phyloP scores from a whole-genome alignment of 306 rosid genomes.

The Begonia peltatifolia region DNA sequence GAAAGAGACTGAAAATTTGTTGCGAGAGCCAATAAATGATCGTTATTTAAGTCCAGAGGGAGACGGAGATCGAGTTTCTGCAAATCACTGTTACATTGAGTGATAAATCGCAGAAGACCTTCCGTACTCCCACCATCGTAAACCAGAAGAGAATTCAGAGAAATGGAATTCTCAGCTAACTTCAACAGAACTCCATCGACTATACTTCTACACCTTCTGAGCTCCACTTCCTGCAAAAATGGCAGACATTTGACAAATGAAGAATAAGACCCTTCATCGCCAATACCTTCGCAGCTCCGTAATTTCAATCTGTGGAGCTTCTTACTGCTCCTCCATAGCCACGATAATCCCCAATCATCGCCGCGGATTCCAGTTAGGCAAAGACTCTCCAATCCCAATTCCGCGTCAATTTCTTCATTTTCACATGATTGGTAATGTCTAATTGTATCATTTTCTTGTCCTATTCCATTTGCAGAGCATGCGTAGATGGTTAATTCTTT shows the following conservation, averaged over 20 bases:
- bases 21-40: slow-evolving; percentile 45
- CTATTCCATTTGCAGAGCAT: slow-evolving; percentile 12
- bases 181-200: slow-evolving; percentile 50
- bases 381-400: slow-evolving; percentile 39
- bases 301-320: slow-evolving; percentile 43
- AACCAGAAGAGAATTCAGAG: slow-evolving; percentile 44
- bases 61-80: slow-evolving; percentile 55
- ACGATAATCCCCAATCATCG: slow-evolving; percentile 49
- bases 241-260: slow-evolving; percentile 42
- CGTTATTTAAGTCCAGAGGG: slow-evolving; percentile 71
- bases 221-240: slow-evolving; percentile 43
- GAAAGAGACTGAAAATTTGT: slow-evolving; percentile 26
- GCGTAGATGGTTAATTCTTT: slow-evolving; percentile 31
- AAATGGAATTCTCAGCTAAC: slow-evolving; percentile 33
- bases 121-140: slow-evolving; percentile 85
- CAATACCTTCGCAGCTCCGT: slow-evolving; percentile 51
- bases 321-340: slow-evolving; percentile 63
- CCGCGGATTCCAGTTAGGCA: slow-evolving; percentile 43
- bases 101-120: slow-evolving; percentile 42
- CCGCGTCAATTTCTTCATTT: slow-evolving; percentile 17
- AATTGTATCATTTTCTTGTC: slow-evolving; percentile 6
- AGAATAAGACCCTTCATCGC: slow-evolving; percentile 53
- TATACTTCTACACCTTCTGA: slow-evolving; percentile 66
- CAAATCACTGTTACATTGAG: slow-evolving; percentile 19
- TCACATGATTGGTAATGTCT: slow-evolving; percentile 12